Conservation (phyloP, 257 asterid genomes). For the Forsythia suspensa region DNA sequence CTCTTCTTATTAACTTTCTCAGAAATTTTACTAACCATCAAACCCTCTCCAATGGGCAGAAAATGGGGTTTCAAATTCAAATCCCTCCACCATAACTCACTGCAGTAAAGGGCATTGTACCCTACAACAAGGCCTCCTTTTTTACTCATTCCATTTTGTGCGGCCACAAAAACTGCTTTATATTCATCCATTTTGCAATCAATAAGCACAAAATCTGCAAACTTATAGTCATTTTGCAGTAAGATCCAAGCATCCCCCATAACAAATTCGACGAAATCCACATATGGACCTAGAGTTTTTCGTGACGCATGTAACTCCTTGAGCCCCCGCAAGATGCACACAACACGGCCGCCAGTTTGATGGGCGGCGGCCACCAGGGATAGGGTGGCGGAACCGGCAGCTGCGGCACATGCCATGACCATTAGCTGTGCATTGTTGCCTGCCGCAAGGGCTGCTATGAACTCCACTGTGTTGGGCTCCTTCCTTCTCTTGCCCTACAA, state of each 20-base stretch:
- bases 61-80: conserved; percentile 14
- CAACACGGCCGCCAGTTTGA: conserved; percentile 24
- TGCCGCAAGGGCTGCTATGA: conserved; percentile 26
- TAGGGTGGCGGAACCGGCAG: conserved; percentile 11
- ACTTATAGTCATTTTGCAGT: conserved; percentile 13
- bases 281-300: not conserved
- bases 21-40: conserved; percentile 14
- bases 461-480: conserved; percentile 25
- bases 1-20: not conserved
- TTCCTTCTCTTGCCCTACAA: conserved; percentile 24
- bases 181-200: conserved; percentile 25
- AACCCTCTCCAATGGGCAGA: conserved; percentile 31
- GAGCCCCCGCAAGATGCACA: conserved; percentile 19
- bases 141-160: not conserved
- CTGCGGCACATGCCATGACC: conserved; percentile 19
- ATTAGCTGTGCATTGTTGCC: conserved; percentile 28
- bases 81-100: not conserved
- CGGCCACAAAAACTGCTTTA: conserved; percentile 5
- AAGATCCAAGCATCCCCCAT: conserved; percentile 13
- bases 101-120: conserved; percentile 24
- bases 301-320: conserved; percentile 20
- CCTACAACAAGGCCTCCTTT: conserved; percentile 18
- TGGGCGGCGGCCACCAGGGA: conserved; percentile 28
- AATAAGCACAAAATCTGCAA: conserved; percentile 30
- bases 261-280: conserved; percentile 18